phyloP scores from a whole-genome alignment of 2,329 filamentous ascomycete genomes.

The Thermomyces lanuginosus region DNA sequence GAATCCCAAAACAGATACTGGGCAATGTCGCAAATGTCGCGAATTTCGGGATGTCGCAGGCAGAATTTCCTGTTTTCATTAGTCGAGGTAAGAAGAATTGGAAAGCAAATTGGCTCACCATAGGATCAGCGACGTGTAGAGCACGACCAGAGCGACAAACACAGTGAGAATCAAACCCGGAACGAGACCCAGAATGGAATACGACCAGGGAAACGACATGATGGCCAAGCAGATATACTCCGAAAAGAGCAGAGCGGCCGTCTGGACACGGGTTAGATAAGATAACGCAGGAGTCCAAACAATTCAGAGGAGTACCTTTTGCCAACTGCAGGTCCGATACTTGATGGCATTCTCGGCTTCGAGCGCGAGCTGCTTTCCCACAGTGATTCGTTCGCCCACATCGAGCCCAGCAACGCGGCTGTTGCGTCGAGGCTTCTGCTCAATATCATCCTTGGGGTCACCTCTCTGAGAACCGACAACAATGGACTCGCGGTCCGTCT shows the following conservation, averaged over 20 bases:
- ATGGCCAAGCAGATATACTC: conserved; percentile 89
- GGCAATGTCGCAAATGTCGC: conserved; percentile 89
- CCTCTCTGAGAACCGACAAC: conserved; percentile 9
- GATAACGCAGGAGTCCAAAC: conserved; percentile 2
- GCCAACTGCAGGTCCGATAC: conserved; percentile 87
- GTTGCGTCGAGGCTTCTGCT: conserved; percentile 11
- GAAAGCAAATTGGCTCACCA: conserved; percentile 32
- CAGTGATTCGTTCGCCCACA: conserved; percentile 28
- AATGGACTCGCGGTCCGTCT: conserved; percentile 4
- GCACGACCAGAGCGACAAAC: conserved; percentile 58
- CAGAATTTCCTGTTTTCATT: conserved; percentile 66
- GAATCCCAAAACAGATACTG: conserved; percentile 85
- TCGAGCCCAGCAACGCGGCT: conserved; percentile 11
- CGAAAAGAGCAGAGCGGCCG: conserved; percentile 74
- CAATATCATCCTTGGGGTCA: conserved; percentile 13
- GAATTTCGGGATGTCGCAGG: conserved; percentile 72
- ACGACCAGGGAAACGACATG: conserved; percentile 93
- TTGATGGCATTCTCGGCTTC: conserved; percentile 69
- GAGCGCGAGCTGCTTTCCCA: conserved; percentile 54
- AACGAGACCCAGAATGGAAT: conserved; percentile 71
- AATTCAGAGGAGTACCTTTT: conserved; percentile 43
- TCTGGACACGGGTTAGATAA: too few species aligned
- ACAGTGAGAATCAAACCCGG: conserved; percentile 72
- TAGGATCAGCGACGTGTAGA: conserved; percentile 61
- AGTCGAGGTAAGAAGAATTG: conserved; percentile 5